These are phyloP conservation scores for Geotrichum cucujoidarum DNA, from an alignment of 1,139 yeast species.

Conservation along the genomic window DNA sequence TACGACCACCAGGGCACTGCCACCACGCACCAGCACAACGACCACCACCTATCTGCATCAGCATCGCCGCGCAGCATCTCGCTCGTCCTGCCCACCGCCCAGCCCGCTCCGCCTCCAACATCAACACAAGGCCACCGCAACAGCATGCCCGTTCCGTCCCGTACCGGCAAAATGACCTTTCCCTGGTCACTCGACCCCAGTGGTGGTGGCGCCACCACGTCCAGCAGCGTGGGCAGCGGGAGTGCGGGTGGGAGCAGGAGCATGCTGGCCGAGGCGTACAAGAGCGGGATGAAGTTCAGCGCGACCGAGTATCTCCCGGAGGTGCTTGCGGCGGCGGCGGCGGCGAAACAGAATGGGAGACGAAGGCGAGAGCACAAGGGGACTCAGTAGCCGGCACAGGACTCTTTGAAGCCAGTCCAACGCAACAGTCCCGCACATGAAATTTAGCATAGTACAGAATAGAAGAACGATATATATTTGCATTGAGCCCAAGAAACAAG, in stretches of 20 bases:
- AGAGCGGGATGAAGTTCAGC: conserved; percentile 2
- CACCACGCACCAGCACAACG: too few species aligned
- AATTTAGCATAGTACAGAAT: too few species aligned
- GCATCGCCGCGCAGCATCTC: neutral
- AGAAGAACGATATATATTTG: too few species aligned
- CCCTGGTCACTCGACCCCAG: neutral
- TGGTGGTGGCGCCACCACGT: neutral
- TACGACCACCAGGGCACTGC: neutral
- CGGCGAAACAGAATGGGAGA: neutral
- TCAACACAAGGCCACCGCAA: neutral
- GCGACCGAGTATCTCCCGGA: conserved; percentile 1
- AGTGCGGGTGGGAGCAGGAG: neutral
- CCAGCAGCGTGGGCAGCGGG: neutral
- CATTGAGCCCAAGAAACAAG: too few species aligned
- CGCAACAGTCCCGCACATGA: too few species aligned
- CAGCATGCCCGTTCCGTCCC: neutral
- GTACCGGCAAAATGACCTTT: neutral
- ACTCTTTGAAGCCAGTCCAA: too few species aligned
- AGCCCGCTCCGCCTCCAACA: neutral
- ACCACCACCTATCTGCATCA: too few species aligned
- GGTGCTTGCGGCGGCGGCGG: neutral
- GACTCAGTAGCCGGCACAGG: too few species aligned
- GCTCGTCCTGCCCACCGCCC: neutral
- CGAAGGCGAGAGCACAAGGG: too few species aligned
- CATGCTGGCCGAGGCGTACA: conserved; percentile 1